Evolutionary conservation across 768 basidiomycete species (phyloP).

Genomic region (Coprinellus micaceus): DNA sequence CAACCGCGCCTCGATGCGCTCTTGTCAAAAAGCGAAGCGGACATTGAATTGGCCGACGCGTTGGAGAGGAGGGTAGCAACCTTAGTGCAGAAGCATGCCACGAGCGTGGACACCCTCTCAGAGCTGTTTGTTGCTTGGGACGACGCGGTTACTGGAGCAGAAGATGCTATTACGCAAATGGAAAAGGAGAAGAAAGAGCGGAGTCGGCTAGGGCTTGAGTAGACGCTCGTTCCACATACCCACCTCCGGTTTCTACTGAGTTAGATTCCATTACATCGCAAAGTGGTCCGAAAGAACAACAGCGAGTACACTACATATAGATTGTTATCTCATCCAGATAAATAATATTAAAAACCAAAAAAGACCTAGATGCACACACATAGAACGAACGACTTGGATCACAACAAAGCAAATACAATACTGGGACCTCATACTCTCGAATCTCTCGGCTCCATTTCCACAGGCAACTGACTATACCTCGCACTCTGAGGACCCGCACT

Average conservation of each 20-base stretch:
- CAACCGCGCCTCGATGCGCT: conserved; percentile 66
- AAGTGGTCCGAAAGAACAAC: too few species aligned
- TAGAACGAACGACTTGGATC: too few species aligned
- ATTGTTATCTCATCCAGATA: too few species aligned
- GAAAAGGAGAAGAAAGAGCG: conserved; percentile 63
- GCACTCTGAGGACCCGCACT: conserved; percentile 23
- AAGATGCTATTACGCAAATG: conserved; percentile 51
- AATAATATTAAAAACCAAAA: too few species aligned
- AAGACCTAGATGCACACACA: too few species aligned
- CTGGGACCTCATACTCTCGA: conserved; percentile 11
- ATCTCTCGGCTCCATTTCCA: conserved; percentile 52
- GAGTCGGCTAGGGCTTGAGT: conserved; percentile 56
- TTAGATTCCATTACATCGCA: too few species aligned
- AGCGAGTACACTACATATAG: too few species aligned
- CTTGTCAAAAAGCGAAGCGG: conserved; percentile 55
- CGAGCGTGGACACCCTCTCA: conserved; percentile 75
- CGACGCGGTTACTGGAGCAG: conserved; percentile 65
- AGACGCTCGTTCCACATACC: not conserved
- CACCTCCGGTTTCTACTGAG: too few species aligned
- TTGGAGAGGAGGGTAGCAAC: conserved; percentile 64
- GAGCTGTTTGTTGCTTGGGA: conserved; percentile 87
- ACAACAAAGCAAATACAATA: too few species aligned
- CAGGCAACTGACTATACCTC: conserved; percentile 64
- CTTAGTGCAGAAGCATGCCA: conserved; percentile 67
- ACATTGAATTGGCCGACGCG: conserved; percentile 49